A percentile compares a stretch with the other conserved stretches of the same genome.
Conservation (phyloP, 805 yeast genomes). For the Kluyveromyces starmeri region DNA sequence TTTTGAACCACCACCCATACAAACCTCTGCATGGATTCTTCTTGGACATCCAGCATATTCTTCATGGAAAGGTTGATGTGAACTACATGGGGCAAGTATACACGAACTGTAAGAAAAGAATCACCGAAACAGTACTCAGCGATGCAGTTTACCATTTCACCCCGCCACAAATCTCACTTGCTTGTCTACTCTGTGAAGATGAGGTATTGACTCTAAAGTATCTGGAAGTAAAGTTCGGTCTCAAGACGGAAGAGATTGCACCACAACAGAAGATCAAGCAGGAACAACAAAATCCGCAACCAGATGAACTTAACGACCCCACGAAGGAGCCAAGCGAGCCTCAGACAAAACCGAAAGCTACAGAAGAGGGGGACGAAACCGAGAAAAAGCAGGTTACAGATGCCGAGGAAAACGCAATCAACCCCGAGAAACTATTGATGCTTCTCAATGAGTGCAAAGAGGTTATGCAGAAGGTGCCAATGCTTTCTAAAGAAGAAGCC, state of each 20-base stretch:
- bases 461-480: constrained; percentile 34
- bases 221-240: constrained; percentile 54
- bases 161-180: constrained; percentile 93
- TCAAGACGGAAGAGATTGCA: too few species aligned
- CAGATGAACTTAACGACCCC: too few species aligned
- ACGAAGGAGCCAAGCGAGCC: too few species aligned
- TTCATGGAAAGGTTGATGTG: constrained; percentile 38
- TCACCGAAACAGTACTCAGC: constrained; percentile 61
- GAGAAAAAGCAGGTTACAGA: too few species aligned
- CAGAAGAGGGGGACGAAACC: too few species aligned
- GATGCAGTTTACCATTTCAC: constrained; percentile 73
- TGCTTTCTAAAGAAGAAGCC: constrained; percentile 53
- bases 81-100: constrained; percentile 58
- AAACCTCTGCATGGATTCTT: constrained; percentile 91
- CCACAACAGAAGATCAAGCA: too few species aligned
- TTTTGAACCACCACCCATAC: constrained; percentile 82
- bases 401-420: constrained; percentile 4
- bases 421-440: constrained; percentile 30
- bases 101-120: constrained; percentile 57
- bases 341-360: too few species aligned
- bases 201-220: constrained; percentile 57
- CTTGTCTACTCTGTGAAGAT: constrained; percentile 66
- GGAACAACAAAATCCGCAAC: too few species aligned
- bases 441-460: constrained; percentile 42
- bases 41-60: constrained; percentile 68